phyloP scores from a whole-genome alignment of 139 green algal species.

The Penium margaritaceum region DNA sequence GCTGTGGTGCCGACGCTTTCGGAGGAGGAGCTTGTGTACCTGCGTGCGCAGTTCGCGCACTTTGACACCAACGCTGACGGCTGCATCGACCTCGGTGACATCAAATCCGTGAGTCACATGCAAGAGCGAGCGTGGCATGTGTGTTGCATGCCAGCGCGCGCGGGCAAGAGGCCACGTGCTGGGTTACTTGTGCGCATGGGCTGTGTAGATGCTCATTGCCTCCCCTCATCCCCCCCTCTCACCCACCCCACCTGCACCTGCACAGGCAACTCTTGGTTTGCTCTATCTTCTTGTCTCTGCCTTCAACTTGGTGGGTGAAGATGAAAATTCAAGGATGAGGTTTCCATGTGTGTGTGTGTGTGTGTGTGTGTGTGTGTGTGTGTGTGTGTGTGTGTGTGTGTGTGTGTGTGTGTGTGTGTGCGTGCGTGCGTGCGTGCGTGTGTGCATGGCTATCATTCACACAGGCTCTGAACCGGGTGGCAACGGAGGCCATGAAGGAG shows the following conservation, averaged over 20 bases:
- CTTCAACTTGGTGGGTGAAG: neutral
- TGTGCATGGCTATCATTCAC: neutral
- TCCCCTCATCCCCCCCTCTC: neutral
- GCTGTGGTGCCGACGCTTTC: constrained; percentile 1
- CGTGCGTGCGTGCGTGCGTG: no score
- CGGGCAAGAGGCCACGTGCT: neutral
- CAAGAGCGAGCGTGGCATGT: neutral
- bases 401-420: no score
- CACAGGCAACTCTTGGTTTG: no score
- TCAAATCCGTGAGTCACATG: neutral
- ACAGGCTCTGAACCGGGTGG: neutral
- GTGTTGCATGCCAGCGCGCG: neutral
- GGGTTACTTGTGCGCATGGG: neutral
- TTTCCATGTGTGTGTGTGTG: no score
- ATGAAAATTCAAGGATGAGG: no score
- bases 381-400: neutral
- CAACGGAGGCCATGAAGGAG: constrained; percentile 10
- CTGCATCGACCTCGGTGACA: neutral
- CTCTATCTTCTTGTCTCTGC: neutral
- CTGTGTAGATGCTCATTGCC: neutral
- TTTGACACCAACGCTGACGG: neutral
- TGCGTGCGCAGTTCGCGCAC: neutral
- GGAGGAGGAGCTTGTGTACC: constrained; percentile 7
- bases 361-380: no score
- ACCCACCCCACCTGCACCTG: neutral